Base-by-base conservation (phyloP, 805 yeast species). In the Ogataea pignaliae region DNA sequence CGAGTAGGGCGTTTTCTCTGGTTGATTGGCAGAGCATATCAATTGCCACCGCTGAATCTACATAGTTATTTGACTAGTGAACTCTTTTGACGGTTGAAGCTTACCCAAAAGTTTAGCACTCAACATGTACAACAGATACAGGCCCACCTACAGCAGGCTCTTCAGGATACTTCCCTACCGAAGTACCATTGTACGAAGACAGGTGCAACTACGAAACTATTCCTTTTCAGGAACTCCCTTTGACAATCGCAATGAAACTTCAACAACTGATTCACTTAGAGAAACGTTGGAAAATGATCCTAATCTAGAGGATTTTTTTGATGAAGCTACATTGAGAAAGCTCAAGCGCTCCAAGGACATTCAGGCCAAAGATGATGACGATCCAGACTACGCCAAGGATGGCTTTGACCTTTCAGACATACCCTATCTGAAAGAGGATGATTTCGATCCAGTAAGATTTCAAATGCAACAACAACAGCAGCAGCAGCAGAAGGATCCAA, bases 261-360 rank as follows among this genome's bases (percentile, higher is more conserved):
- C 47, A 4, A 36, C 37, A 10, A 44, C 42, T 18, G 52, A 52
- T 26, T 43, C 53, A 1, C 14, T 47, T 3, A 46, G 42, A 21
- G 49, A 56, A 21, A 49, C 60, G 7, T 38, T 63, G 16, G 56
- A 63, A 12, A 49, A 53, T 31, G 61, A 62, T 40, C 63, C 64
- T 1, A 56, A 57, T 39, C 42, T 60, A n/a, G 59, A 46, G 32
- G 61, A 57, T 2, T 64, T 63, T 36, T 56, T 55, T 40, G 55
- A 49, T 34, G 40, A 38, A 0, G 42, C 43, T 1, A 42, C 45
- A 11, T 30, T 44, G 10, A 10, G 14, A 13, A 30, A 12, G 14
- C 33, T 30, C 14, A 30, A 21, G 26, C 26, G 26, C 26, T 21
- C 26, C 26, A 21, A 21, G 26, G 7, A 21, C 4, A 21, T 7